These are phyloP conservation scores for Cordyceps farinosa DNA, from an alignment of 2,329 filamentous ascomycete genomes.

Conservation along the genomic window DNA sequence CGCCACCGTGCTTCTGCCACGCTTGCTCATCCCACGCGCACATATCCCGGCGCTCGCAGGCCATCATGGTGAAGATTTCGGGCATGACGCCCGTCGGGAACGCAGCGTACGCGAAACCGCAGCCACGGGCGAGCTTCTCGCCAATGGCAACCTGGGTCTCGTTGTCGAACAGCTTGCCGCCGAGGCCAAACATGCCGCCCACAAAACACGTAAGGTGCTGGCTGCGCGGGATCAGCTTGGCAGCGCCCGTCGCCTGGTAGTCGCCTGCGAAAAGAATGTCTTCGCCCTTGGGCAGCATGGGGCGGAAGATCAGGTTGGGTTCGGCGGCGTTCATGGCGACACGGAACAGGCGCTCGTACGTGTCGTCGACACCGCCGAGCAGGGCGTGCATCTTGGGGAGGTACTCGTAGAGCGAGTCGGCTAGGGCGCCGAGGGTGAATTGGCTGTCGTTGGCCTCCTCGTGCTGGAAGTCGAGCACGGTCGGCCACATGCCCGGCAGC, in stretches of 20 bases:
- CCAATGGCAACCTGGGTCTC: conserved; percentile 54
- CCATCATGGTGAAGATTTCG: conserved; percentile 43
- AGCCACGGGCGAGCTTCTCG: conserved; percentile 58
- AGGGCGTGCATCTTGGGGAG: conserved; percentile 63
- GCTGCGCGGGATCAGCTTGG: conserved; percentile 29
- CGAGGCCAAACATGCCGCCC: conserved; percentile 63
- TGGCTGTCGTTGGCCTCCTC: conserved; percentile 32
- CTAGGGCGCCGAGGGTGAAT: conserved; percentile 47
- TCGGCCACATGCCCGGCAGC: conserved; percentile 60
- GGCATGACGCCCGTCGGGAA: conserved; percentile 61
- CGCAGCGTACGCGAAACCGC: conserved; percentile 58
- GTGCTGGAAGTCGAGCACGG: conserved; percentile 45
- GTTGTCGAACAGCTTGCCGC: conserved; percentile 50
- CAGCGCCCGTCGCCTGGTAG: conserved; percentile 31
- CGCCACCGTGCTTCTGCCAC: conserved; percentile 27
- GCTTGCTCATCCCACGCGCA: conserved; percentile 31
- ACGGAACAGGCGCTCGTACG: conserved; percentile 36
- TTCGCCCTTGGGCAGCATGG: conserved; percentile 53
- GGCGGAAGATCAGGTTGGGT: conserved; percentile 61
- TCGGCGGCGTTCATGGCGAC: conserved; percentile 55
- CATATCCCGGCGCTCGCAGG: conserved; percentile 28
- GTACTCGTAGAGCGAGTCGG: conserved; percentile 61
- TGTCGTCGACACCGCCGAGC: conserved; percentile 51
- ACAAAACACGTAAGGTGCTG: conserved; percentile 63
- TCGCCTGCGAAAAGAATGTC: conserved; percentile 58